A percentile compares a stretch with the other conserved stretches of the same genome.
These are phyloP conservation scores for Syzygium aqueum DNA, from an alignment of 345 rosid genomes.

Conservation along the genomic window DNA sequence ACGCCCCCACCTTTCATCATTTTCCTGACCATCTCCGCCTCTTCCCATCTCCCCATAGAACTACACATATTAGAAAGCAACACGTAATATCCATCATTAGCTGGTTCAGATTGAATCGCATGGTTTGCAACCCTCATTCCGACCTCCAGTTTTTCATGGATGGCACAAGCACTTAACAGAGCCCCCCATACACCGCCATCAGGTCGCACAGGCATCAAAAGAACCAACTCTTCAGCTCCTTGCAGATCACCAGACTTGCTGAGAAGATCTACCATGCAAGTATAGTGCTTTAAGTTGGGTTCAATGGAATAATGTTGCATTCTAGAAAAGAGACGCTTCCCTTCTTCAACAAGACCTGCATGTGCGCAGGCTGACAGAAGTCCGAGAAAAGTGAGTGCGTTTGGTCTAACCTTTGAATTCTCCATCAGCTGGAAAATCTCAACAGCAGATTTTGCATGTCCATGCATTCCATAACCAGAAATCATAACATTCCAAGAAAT, in stretches of 20 bases:
- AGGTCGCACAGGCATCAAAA: constrained; percentile 51
- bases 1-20: constrained; percentile 44
- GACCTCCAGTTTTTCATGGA: constrained; percentile 39
- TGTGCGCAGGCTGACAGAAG: constrained; percentile 61
- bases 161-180: constrained; percentile 44
- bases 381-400: constrained; percentile 47
- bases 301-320: constrained; percentile 34
- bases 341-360: constrained; percentile 57
- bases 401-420: constrained; percentile 38
- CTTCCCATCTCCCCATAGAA: constrained; percentile 51
- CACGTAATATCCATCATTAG: constrained; percentile 53
- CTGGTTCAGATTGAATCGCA: constrained; percentile 47
- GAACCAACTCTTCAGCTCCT: constrained; percentile 50
- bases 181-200: constrained; percentile 70
- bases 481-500: constrained; percentile 71
- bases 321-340: constrained; percentile 31
- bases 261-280: constrained; percentile 61
- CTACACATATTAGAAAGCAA: constrained; percentile 58
- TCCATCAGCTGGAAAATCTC: constrained; percentile 50
- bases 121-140: constrained; percentile 45
- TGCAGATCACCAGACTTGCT: constrained; percentile 54
- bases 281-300: constrained; percentile 60
- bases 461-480: constrained; percentile 56
- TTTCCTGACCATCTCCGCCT: constrained; percentile 40
- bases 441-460: constrained; percentile 42